phyloP scores from a whole-genome alignment of 805 yeast genomes.

The Yarrowia phangngaensis region DNA sequence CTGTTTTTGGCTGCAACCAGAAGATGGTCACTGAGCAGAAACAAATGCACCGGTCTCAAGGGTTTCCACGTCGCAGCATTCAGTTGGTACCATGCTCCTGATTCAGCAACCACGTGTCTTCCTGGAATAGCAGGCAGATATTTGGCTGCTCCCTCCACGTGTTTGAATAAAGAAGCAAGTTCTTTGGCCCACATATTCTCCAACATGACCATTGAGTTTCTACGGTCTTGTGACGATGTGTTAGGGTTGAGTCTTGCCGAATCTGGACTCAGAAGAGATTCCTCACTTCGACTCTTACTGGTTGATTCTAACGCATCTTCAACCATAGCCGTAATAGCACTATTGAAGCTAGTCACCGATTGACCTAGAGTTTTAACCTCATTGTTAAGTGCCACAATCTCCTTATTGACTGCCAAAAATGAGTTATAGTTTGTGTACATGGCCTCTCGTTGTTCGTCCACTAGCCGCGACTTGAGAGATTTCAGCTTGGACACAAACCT shows the following conservation, averaged over 20 bases:
- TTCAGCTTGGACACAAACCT: slow-evolving; percentile 56
- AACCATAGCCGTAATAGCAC: slow-evolving; percentile 55
- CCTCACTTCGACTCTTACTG: slow-evolving; percentile 15
- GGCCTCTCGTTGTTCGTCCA: slow-evolving; percentile 38
- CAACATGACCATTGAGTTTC: slow-evolving; percentile 66
- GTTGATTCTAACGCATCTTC: slow-evolving; percentile 58
- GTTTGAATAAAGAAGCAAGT: slow-evolving; percentile 63
- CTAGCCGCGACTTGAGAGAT: slow-evolving; percentile 49
- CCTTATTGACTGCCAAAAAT: slow-evolving; percentile 42
- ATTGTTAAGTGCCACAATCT: slow-evolving; percentile 58
- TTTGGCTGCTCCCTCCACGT: slow-evolving; percentile 89
- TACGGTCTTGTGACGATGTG: slow-evolving; percentile 45
- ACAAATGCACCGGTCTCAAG: slow-evolving; percentile 67
- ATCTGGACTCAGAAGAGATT: background rate
- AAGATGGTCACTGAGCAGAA: slow-evolving; percentile 71
- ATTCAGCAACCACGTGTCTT: slow-evolving; percentile 72
- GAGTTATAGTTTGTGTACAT: slow-evolving; percentile 38
- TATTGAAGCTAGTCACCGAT: slow-evolving; percentile 56
- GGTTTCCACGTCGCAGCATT: slow-evolving; percentile 83
- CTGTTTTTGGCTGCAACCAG: slow-evolving; percentile 65
- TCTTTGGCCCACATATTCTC: slow-evolving; percentile 81
- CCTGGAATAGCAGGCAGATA: slow-evolving; percentile 70
- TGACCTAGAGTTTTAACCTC: slow-evolving; percentile 61
- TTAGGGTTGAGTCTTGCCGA: slow-evolving; percentile 1
- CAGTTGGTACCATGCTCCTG: slow-evolving; percentile 81